phyloP scores from a whole-genome alignment of 177 flowering plant genomes.

The Telopea speciosissima region DNA sequence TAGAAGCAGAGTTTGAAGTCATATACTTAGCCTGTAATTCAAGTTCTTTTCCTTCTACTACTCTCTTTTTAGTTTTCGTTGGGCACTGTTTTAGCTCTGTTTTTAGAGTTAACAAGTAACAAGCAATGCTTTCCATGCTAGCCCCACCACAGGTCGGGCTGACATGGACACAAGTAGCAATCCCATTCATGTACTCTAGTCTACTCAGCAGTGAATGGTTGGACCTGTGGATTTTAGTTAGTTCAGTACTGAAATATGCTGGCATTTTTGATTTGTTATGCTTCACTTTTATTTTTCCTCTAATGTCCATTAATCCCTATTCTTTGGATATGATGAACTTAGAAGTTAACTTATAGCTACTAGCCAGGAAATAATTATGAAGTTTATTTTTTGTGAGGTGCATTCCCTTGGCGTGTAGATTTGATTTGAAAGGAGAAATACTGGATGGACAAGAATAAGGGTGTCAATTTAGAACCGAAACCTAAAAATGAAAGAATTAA shows the following conservation, averaged over 20 bases:
- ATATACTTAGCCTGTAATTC: too few species aligned
- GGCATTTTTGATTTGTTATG: conserved; percentile 23
- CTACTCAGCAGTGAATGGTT: conserved; percentile 11
- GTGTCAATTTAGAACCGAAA: too few species aligned
- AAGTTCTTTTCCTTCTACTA: too few species aligned
- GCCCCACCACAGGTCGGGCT: conserved; percentile 46
- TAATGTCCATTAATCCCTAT: background rate
- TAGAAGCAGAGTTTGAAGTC: too few species aligned
- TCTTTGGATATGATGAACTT: background rate
- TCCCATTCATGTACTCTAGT: conserved; percentile 61
- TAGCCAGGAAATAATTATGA: too few species aligned
- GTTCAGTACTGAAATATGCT: conserved; percentile 15
- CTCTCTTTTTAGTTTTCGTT: too few species aligned
- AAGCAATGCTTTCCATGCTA: conserved; percentile 89
- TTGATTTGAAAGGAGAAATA: too few species aligned
- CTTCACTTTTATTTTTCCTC: conserved; percentile 3
- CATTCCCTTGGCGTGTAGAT: background rate
- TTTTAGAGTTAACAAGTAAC: too few species aligned
- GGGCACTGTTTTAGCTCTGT: too few species aligned
- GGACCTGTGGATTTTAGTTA: conserved; percentile 13
- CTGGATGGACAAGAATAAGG: too few species aligned
- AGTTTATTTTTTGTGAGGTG: background rate
- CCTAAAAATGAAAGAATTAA: too few species aligned
- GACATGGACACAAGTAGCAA: conserved; percentile 43
- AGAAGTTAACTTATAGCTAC: too few species aligned